A percentile compares a stretch with the other conserved stretches of the same genome.
Conservation (phyloP, 2,329 filamentous ascomycete genomes). For the Rhynchosporium secalis region DNA sequence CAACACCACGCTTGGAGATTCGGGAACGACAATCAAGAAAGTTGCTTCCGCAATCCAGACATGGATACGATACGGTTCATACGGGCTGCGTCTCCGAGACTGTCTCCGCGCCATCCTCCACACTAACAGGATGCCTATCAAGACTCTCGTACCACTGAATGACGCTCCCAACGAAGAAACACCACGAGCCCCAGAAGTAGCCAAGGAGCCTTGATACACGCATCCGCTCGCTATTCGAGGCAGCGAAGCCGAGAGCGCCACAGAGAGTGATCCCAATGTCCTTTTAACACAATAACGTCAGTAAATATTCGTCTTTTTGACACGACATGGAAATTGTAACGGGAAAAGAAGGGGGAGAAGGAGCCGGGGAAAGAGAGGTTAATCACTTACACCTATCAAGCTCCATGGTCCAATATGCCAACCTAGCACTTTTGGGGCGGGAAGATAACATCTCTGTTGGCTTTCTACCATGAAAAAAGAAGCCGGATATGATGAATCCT, state of each 20-base stretch:
- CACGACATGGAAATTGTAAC: too few species aligned
- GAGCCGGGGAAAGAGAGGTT: background rate
- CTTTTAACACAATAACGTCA: conserved; percentile 12
- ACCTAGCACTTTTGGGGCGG: conserved; percentile 56
- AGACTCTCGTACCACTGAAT: conserved; percentile 52
- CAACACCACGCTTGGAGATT: background rate
- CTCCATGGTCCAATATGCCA: conserved; percentile 71
- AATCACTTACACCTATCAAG: conserved; percentile 49
- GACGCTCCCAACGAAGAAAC: conserved; percentile 49
- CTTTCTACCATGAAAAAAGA: conserved; percentile 68
- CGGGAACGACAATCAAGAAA: background rate
- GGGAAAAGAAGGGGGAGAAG: background rate
- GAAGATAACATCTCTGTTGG: conserved; percentile 62
- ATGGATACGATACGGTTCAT: background rate
- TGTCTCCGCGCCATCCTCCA: conserved; percentile 26
- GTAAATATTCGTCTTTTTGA: background rate
- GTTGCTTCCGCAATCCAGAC: background rate
- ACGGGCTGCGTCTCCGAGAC: conserved; percentile 14
- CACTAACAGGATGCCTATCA: conserved; percentile 48
- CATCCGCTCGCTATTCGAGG: conserved; percentile 44
- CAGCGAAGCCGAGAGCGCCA: conserved; percentile 54
- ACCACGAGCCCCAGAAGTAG: conserved; percentile 52
- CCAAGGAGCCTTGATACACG: conserved; percentile 50
- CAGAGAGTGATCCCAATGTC: conserved; percentile 61
- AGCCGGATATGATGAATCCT: conserved; percentile 59